Evolutionary conservation across 345 rosid species (phyloP), one percentile per base, ranked within the genome.

Genomic region (Eutrema heterophyllum): DNA sequence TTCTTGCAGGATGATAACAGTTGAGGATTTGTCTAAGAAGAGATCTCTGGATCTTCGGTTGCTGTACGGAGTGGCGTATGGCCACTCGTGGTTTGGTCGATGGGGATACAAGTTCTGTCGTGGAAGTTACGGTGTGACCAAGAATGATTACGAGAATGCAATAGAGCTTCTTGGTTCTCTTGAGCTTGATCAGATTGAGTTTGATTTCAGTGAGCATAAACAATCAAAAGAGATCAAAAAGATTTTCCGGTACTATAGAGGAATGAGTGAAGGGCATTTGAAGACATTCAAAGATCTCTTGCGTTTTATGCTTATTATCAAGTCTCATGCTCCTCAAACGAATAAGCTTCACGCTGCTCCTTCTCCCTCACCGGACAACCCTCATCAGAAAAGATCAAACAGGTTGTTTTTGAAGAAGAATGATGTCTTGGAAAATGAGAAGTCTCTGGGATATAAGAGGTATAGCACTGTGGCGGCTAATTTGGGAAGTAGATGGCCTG

Each of bases 41-140:
- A 76, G 84, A n/a, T 74, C 80, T 4, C 62, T 94, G 88, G 90
- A 91, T 68, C 91, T 94, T 63, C 84, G 95, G 39, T 76, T 94
- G 24, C 80, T 94, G 3, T 81, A 87, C 48, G 98, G 97, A 26
- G 86, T 88, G 1, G 98, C 96, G 0, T 94, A 91, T 74, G 93
- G 96, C 0, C 95, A 89, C 70, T 54, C 97, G 0, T 91, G 97
- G 97, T 89, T 94, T 73, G 97, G 98, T 2, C 78, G 87, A 64
- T 91, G 98, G 97, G 90, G 98, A 2, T 91, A 91, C 76, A 87
- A 52, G 43, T 94, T 94, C 45, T 76, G 73, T 33, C 85, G 83
- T 36, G 97, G 96, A 46, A 88, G 97, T 71, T 89, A 86, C 53
- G 97, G 97, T 6, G 90, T 91, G 60, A 83, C 72, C 2, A 85